Evolutionary conservation across 106 monocot species (phyloP), one percentile per base, ranked within the genome.

Genomic region (Phalaenopsis equestris): DNA sequence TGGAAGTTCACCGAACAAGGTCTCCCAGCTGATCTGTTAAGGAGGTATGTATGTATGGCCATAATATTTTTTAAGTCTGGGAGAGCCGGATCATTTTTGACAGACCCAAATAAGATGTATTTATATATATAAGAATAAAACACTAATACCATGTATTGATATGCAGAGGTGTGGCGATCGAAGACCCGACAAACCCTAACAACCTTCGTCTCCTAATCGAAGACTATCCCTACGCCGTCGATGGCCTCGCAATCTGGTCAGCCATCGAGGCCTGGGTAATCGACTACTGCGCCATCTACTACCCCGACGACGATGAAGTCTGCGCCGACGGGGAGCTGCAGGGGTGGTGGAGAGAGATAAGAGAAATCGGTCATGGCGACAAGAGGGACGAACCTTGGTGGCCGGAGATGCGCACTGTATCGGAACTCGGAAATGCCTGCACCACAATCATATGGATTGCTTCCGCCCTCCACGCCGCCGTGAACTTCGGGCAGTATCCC

Each of bases 401-500:
- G 92, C 92, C 92, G 2, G 7, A 41, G 23, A 81, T 92, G 58
- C 37, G 42, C 56, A 70, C 75, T 19, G 67, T 79, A 5, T 18
- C n/a, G 3, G 78, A 85, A 47, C 75, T 92, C 7, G 57, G 42
- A 67, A 14, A 24, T 46, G 24, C 84, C 30, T 86, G 87, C 80
- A 86, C 89, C 41, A 92, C 89, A 58, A 56, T 92, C 52, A 86
- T 92, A n/a, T 92, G 92, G 92, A 52, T 87, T 8, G 84, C 86
- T 41, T 92, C 92, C 4, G 89, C 89, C 6, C 87, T 89, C 47
- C 92, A 92, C 75, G 89, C 89, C 12, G 81, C 92, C 38, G 85
- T 92, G 48, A 92, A 89, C 81, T 89, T 92, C 84, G 92, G 80
- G 37, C 92, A 92, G 73, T 92, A 92, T 81, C 87, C 87, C 5